Evolutionary conservation across 2,329 filamentous ascomycete genomes (phyloP).

Genomic region (Proliferodiscus dingleyae): DNA sequence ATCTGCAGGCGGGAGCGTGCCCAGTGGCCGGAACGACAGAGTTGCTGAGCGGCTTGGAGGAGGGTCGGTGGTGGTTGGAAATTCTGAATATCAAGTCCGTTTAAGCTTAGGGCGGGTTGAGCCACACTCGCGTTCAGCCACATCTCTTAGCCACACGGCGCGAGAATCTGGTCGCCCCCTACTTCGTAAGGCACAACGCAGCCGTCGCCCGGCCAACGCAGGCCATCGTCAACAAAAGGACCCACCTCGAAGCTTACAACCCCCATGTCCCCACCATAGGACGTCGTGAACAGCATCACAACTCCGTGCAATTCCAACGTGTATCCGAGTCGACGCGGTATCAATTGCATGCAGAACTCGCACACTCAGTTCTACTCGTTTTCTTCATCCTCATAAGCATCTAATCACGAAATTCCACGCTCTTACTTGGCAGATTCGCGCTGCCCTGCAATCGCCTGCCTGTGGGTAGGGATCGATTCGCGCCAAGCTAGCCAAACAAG

Average conservation of each 20-base stretch:
- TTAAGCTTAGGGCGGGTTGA: not conserved
- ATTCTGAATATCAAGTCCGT: not conserved
- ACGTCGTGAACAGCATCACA: not conserved
- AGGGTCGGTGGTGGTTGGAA: not conserved
- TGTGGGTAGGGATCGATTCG: slow-evolving; percentile 11
- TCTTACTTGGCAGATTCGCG: slow-evolving; percentile 12
- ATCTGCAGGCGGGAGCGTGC: not conserved
- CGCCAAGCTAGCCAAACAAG: slow-evolving; percentile 23
- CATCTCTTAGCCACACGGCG: too few relatives aligned
- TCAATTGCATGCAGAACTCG: not conserved
- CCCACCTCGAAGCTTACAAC: not conserved
- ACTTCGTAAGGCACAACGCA: not conserved
- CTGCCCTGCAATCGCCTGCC: not conserved
- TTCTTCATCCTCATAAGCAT: slow-evolving; percentile 8
- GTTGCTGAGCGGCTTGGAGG: not conserved
- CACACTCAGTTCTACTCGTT: slow-evolving; percentile 4
- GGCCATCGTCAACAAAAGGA: not conserved
- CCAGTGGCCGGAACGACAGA: not conserved
- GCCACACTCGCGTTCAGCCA: not conserved
- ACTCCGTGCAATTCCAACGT: not conserved
- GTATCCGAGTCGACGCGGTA: not conserved
- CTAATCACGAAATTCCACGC: slow-evolving; percentile 4
- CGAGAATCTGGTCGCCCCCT: too few relatives aligned
- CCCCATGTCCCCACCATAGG: not conserved
- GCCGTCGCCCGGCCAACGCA: slow-evolving; percentile 1